Evolutionary conservation across 2,329 filamentous ascomycete genomes (phyloP), one percentile per base, ranked within the genome.

Genomic region (Colletotrichum navitas): DNA sequence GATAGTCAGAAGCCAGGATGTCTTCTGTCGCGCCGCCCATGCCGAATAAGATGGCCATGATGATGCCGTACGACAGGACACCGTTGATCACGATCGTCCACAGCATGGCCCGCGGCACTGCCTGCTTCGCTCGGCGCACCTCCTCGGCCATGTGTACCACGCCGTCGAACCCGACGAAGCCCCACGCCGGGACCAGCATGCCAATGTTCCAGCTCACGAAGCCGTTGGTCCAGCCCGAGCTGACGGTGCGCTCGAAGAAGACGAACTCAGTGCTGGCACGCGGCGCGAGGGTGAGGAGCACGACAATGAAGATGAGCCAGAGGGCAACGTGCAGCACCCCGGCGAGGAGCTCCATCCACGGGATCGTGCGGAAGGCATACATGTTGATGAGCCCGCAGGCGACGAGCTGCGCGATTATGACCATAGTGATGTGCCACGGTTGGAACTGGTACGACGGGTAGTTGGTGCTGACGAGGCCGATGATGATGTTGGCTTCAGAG

Each of bases 31-130:
- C 49, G 43, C 66, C 64, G n/a, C 68, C 68, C 68, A 71, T 71
- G 11, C 64, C 68, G 36, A 71, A 68, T 34, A 71, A 4, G 26
- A 71, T 71, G 21, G 68, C 68, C 58, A 71, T 12, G 29, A 71
- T 71, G 36, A 71, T 68, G 10, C 64, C 68, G 1, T 71, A 71
- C 29, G 68, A 71, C 74, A 85, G 84, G 39, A 85, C 81, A 65
- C 85, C 84, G 16, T 78, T 76, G 8, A 78, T 73, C 2, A 75
- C 64, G 0, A 74, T 62, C 18, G 69, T 73, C 72, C 72, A 74
- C 51, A 74, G 55, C 73, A 74, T 74, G 39, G 65, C 70, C 43
- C 63, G 34, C 36, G 73, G 73, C 29, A 74, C 51, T 1, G 69
- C 66, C 26, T 68, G 63, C 45, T 73, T 72, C 62, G 73, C 73